Conservation (phyloP, 371 early-diverging fungal genomes). For the Circinella umbellata region DNA sequence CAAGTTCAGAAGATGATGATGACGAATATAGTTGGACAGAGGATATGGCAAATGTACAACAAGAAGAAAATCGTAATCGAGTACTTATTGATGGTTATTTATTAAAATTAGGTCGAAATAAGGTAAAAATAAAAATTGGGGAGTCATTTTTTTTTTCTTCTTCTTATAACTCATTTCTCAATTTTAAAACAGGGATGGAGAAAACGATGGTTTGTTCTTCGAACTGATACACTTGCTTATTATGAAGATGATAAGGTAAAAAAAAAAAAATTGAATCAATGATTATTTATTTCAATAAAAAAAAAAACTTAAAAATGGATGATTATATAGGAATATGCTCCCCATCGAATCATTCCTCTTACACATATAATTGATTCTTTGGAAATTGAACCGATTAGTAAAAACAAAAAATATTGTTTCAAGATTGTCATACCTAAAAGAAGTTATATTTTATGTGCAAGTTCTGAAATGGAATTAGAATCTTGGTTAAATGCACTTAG, state of each 20-base stretch:
- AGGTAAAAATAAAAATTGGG: constrained; percentile 36
- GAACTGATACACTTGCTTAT: constrained; percentile 74
- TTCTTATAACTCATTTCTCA: background rate
- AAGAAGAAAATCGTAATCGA: constrained; percentile 48
- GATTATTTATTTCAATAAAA: no score
- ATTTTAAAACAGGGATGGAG: constrained; percentile 68
- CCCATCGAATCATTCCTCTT: constrained; percentile 73
- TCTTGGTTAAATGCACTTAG: constrained; percentile 75
- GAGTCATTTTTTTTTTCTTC: background rate
- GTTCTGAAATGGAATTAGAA: constrained; percentile 60
- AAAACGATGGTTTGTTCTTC: constrained; percentile 85
- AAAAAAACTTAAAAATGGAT: background rate
- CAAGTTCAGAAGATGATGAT: constrained; percentile 58
- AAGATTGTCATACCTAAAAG: constrained; percentile 79
- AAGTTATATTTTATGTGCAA: constrained; percentile 73
- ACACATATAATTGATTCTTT: constrained; percentile 73
- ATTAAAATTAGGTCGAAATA: constrained; percentile 69
- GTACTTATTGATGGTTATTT: constrained; percentile 78
- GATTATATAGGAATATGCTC: constrained; percentile 73
- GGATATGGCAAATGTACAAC: constrained; percentile 35
- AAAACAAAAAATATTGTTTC: constrained; percentile 69
- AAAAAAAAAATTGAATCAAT: no score
- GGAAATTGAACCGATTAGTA: constrained; percentile 72
- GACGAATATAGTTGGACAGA: constrained; percentile 41
- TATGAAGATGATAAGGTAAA: constrained; percentile 82